These are phyloP conservation scores for Fusarium phyllophilum DNA, from an alignment of 2,329 filamentous ascomycete species.

Conservation along the genomic window DNA sequence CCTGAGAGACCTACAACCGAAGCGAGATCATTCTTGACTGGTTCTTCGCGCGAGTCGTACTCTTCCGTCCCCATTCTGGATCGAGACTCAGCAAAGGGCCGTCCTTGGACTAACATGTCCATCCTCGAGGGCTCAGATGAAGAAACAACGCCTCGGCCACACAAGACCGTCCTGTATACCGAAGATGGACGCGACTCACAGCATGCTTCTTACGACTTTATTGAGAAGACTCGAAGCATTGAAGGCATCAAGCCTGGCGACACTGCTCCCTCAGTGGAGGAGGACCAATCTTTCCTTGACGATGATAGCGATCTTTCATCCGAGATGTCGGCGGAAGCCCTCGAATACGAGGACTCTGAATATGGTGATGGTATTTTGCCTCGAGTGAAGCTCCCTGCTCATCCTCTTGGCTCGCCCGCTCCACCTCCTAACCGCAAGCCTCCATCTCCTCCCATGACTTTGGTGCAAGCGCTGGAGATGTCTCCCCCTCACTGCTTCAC, in stretches of 20 bases:
- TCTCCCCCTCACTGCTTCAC: conserved; percentile 38
- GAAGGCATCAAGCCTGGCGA: conserved; percentile 54
- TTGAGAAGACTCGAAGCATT: conserved; percentile 64
- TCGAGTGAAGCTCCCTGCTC: conserved; percentile 46
- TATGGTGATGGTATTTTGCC: conserved; percentile 34
- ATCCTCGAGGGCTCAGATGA: conserved; percentile 62
- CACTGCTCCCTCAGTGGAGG: conserved; percentile 44
- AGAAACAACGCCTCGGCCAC: conserved; percentile 41
- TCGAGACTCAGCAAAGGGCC: conserved; percentile 66
- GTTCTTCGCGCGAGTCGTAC: conserved; percentile 77
- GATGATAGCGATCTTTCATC: conserved; percentile 71
- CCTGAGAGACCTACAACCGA: conserved; percentile 47
- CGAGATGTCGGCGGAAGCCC: conserved; percentile 66
- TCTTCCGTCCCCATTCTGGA: conserved; percentile 81
- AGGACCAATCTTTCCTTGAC: conserved; percentile 59
- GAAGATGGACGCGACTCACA: conserved; percentile 40
- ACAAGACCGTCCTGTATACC: conserved; percentile 31
- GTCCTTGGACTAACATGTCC: conserved; percentile 66
- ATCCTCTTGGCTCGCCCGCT: conserved; percentile 48
- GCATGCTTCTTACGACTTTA: conserved; percentile 63
- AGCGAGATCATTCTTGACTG: conserved; percentile 62
- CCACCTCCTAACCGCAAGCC: conserved; percentile 46
- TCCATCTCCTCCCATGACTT: conserved; percentile 44
- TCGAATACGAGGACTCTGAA: conserved; percentile 56
- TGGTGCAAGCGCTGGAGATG: conserved; percentile 44